These are phyloP conservation scores for Amanita rimosa DNA, from an alignment of 768 basidiomycete species.

Conservation along the genomic window DNA sequence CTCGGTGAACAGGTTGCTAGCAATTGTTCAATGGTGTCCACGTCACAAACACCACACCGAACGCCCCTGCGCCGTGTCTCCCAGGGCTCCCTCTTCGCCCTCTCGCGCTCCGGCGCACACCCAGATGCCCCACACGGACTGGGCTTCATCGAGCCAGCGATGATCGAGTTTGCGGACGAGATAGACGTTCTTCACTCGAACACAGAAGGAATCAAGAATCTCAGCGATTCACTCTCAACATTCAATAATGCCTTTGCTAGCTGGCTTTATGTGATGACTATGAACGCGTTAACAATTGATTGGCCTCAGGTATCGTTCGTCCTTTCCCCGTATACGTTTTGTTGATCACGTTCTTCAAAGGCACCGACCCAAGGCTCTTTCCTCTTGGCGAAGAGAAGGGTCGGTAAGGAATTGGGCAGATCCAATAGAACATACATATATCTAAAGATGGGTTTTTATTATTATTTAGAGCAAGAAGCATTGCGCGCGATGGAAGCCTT, in stretches of 20 bases:
- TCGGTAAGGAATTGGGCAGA: conserved; percentile 29
- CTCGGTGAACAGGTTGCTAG: no score
- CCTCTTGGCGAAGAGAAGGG: conserved; percentile 42
- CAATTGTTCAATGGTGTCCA: neutral
- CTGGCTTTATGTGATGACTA: conserved; percentile 85
- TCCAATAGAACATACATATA: neutral
- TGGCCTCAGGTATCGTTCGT: conserved; percentile 66
- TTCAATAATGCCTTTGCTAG: conserved; percentile 94
- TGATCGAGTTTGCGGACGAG: conserved; percentile 85
- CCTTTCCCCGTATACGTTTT: neutral
- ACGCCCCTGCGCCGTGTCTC: conserved; percentile 86
- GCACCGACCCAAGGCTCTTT: conserved; percentile 54
- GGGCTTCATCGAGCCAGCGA: conserved; percentile 74
- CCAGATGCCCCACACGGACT: conserved; percentile 75
- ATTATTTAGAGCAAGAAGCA: conserved; percentile 56
- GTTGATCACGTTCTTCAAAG: conserved; percentile 18
- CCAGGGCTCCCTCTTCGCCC: conserved; percentile 79
- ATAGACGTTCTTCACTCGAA: conserved; percentile 71
- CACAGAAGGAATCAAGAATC: conserved; percentile 53
- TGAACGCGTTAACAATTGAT: conserved; percentile 91
- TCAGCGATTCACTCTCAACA: conserved; percentile 65
- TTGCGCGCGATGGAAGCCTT: conserved; percentile 42
- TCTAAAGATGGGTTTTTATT: neutral
- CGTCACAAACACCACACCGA: conserved; percentile 42
- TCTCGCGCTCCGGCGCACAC: conserved; percentile 67